These are phyloP conservation scores for Fusarium guadeloupense DNA, from an alignment of 2,329 filamentous ascomycete genomes.

Conservation along the genomic window DNA sequence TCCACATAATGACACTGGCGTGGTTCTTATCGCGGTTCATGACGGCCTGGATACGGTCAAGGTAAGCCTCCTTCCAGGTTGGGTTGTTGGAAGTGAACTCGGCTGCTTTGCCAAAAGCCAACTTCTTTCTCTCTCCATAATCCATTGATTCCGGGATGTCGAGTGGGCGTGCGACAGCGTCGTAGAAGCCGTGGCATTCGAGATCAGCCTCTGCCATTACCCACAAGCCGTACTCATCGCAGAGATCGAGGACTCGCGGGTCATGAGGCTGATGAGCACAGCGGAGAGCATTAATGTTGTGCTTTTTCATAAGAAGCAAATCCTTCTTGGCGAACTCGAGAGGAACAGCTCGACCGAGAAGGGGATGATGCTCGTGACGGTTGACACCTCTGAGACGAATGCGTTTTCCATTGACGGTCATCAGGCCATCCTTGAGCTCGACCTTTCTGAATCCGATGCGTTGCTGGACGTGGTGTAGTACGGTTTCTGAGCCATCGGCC, in stretches of 20 bases:
- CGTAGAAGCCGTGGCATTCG: slow-evolving; percentile 64
- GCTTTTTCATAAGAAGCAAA: slow-evolving; percentile 72
- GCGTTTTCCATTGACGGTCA: slow-evolving; percentile 70
- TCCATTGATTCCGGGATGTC: slow-evolving; percentile 65
- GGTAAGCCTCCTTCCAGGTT: slow-evolving; percentile 69
- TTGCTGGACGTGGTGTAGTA: slow-evolving; percentile 58
- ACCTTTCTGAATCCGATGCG: slow-evolving; percentile 71
- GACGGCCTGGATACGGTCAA: slow-evolving; percentile 72
- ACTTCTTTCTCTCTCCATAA: slow-evolving; percentile 67
- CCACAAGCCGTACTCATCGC: slow-evolving; percentile 73
- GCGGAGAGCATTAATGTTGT: slow-evolving; percentile 77
- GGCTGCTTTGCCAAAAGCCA: slow-evolving; percentile 64
- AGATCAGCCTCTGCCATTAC: slow-evolving; percentile 62
- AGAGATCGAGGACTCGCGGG: slow-evolving; percentile 65
- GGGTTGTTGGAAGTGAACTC: slow-evolving; percentile 70
- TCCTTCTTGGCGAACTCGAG: slow-evolving; percentile 69
- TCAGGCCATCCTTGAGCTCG: slow-evolving; percentile 69
- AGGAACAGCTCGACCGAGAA: slow-evolving; percentile 69
- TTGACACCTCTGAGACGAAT: slow-evolving; percentile 70
- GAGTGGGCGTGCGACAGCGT: slow-evolving; percentile 58
- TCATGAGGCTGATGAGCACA: slow-evolving; percentile 76
- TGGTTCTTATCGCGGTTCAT: slow-evolving; percentile 77
- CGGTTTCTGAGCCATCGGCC: slow-evolving; percentile 43
- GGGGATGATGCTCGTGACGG: slow-evolving; percentile 75
- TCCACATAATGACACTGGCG: slow-evolving; percentile 76